Evolutionary conservation across 2,329 filamentous ascomycete genomes (phyloP), one percentile per base, ranked within the genome.

Genomic region (Pseudomassariella vexata): DNA sequence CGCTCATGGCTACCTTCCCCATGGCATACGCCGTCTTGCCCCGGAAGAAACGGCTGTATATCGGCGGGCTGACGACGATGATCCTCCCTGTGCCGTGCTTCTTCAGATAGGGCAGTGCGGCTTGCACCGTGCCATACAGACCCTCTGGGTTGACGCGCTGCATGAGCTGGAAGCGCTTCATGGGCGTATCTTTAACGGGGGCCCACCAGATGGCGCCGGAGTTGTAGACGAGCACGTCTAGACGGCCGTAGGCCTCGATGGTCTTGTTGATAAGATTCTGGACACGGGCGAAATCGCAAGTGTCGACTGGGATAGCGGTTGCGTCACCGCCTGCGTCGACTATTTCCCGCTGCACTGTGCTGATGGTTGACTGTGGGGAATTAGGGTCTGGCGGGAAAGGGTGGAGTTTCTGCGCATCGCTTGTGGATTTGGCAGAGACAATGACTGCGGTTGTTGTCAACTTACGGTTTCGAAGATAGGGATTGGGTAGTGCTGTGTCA

Each of bases 161-260:
- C 79, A 89, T 85, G 43, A 82, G 71, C 53, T 79, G 76, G 60
- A 86, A 90, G n/a, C 84, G 72, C 56, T 82, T 83, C 42, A 82
- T 63, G 0, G 83, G 80, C 0, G 85, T 90, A 28, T 79, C 73
- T 31, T 79, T 71, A 0, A 94, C 76, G 2, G 81, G 72, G 0
- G 81, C 73, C 85, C 85, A 90, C 80, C 82, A 92, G 44, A 94
- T 88, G 3, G 86, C 86, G 24, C 86, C 86, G 0, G 81, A 79
- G 54, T 92, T 94, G 65, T 94, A 94, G 29, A 92, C 57, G 3
- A 94, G 59, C 1, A 82, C 80, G 51, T 92, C 85, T 4, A 94
- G 63, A 15, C 71, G 72, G 25, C 70, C 68, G 46, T 82, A 81
- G 5, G 56, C 60, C 46, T 61, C 41, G 5, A 83, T 59, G 0